These are phyloP conservation scores for Ambispora gerdemannii DNA, from an alignment of 192 early-diverging fungal species.

Conservation along the genomic window DNA sequence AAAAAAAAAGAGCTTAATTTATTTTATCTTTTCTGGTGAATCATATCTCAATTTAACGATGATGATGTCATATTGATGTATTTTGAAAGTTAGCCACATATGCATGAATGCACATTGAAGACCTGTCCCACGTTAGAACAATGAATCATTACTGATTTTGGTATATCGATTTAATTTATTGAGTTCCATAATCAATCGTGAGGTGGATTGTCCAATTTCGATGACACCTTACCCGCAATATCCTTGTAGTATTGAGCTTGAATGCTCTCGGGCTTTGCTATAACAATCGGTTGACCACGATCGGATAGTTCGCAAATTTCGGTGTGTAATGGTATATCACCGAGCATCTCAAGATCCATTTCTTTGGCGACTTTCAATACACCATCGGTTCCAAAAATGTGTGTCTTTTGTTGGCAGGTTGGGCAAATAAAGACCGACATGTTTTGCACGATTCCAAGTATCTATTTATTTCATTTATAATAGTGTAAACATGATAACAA, in stretches of 20 bases:
- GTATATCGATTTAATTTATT: too few species aligned
- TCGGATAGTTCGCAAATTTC: slow-evolving; percentile 72
- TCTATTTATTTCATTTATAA: slow-evolving; percentile 43
- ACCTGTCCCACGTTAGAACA: too few species aligned
- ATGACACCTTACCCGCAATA: slow-evolving; percentile 47
- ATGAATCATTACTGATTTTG: too few species aligned
- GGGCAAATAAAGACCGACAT: slow-evolving; percentile 82
- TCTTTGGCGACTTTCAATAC: slow-evolving; percentile 56
- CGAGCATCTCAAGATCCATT: slow-evolving; percentile 66
- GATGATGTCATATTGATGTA: too few species aligned
- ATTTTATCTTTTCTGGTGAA: too few species aligned
- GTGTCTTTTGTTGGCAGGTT: slow-evolving; percentile 70
- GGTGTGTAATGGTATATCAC: slow-evolving; percentile 73
- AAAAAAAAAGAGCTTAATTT: too few species aligned
- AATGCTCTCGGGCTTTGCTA: slow-evolving; percentile 52
- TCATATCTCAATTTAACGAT: too few species aligned
- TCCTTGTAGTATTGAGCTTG: slow-evolving; percentile 48
- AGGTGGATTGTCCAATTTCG: slow-evolving; percentile 39
- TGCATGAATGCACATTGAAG: too few species aligned
- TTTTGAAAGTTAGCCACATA: too few species aligned
- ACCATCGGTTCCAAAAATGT: slow-evolving; percentile 76
- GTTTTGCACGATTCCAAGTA: slow-evolving; percentile 84
- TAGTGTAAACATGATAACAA: neutral
- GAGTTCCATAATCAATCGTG: too few species aligned
- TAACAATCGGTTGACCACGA: slow-evolving; percentile 66